These are phyloP conservation scores for Trichoderma afroharzianum DNA, from an alignment of 2,329 filamentous ascomycete species.

Conservation along the genomic window DNA sequence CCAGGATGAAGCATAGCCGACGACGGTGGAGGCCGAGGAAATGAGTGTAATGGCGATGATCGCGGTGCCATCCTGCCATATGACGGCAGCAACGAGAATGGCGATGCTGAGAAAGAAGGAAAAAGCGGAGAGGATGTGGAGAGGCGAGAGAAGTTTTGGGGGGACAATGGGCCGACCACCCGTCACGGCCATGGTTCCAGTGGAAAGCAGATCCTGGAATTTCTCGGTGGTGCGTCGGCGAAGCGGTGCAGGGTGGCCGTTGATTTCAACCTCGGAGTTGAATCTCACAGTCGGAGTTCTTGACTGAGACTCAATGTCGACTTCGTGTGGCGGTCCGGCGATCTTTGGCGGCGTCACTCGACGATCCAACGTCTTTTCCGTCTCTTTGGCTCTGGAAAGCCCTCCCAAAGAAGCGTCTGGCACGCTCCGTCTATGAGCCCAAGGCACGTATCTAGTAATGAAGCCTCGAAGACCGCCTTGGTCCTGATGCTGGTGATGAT, in stretches of 20 bases:
- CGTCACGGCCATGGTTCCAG: constrained; percentile 37
- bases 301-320: not conserved
- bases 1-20: constrained; percentile 58
- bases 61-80: constrained; percentile 36
- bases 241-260: not conserved
- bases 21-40: constrained; percentile 49
- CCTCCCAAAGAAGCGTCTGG: not conserved
- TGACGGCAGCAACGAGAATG: constrained; percentile 42
- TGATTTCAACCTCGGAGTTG: constrained; percentile 17
- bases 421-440: not conserved
- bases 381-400: not conserved
- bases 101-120: constrained; percentile 48
- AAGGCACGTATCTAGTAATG: not conserved
- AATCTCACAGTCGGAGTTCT: not conserved
- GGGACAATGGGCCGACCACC: constrained; percentile 45
- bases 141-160: constrained; percentile 45
- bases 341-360: not conserved
- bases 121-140: constrained; percentile 50
- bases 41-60: constrained; percentile 48
- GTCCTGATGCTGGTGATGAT: not conserved
- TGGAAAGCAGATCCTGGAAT: constrained; percentile 41
- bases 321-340: not conserved
- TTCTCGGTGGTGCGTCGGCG: constrained; percentile 36
- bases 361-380: not conserved
- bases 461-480: not conserved